These are phyloP conservation scores for Didymella sp. DNA, from an alignment of 2,329 filamentous ascomycete species.

Conservation along the genomic window DNA sequence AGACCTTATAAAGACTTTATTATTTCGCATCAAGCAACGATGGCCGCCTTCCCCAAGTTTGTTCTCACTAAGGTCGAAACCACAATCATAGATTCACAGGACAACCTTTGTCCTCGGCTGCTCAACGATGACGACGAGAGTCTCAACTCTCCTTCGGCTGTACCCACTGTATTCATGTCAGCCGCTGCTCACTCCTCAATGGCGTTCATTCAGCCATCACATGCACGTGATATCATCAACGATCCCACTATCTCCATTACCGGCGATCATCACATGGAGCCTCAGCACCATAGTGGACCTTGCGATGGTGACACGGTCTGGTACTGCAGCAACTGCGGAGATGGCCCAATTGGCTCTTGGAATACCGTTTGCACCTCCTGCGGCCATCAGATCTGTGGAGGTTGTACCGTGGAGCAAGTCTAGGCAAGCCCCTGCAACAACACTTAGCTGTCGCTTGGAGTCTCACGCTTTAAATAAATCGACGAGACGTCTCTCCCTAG, in stretches of 20 bases:
- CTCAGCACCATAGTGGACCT: not conserved
- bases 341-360: slow-evolving; percentile 20
- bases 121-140: not conserved
- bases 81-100: not conserved
- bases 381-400: not conserved
- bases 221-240: not conserved
- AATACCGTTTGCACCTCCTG: not conserved
- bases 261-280: not conserved
- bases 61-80: not conserved
- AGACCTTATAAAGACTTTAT: no score
- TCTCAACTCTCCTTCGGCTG: not conserved
- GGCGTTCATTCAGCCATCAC: not conserved
- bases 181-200: not conserved
- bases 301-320: slow-evolving; percentile 20
- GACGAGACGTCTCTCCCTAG: no score
- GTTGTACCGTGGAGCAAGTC: not conserved
- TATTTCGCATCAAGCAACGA: not conserved
- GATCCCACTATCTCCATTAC: not conserved
- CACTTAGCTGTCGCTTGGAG: no score
- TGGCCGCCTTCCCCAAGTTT: not conserved
- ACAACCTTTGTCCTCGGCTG: not conserved
- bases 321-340: slow-evolving; percentile 25
- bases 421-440: no score
- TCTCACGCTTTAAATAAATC: no score
- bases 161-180: not conserved